Base-by-base conservation (phyloP, 2,329 filamentous ascomycete genomes). In the Penicillium paneum region DNA sequence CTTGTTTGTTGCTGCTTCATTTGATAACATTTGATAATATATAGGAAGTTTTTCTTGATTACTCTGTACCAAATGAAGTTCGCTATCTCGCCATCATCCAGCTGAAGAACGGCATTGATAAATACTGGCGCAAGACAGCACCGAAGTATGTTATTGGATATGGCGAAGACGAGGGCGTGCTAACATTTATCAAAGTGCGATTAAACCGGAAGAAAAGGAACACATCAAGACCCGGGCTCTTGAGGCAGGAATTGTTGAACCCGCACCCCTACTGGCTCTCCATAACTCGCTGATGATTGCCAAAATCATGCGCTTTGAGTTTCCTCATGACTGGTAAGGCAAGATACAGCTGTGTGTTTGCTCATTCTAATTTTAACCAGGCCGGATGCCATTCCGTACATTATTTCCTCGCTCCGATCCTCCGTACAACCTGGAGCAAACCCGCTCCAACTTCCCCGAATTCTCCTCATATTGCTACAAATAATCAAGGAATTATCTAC, bases 31-130 rank as follows among this genome's bases (percentile, higher is more conserved):
- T n/a, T 21, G 32, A 21, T 3, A 2, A 34, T 10, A 35, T 56
- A 12, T 67, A 95, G 87, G 82, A 87, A 63, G 83, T 91, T 34
- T 97, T 92, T 70, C 81, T 96, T 59, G 89, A 96, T 75, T 85
- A 85, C 57, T 84, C 85, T 2, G 78, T 95, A 1, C 89, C 90
- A 1, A 75, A 84, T 54, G 87, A 95, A 66, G 83, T 93, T 49
- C 89, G 94, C 57, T 91, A 96, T 67, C 85, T 97, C 11, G 89
- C 93, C 51, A 85, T 97, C 54, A 96, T 97, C 63, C 90, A 96
- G 70, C 81, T 99, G 50, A 97, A 97, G 72, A 97, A 97, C 72
- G 94, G 92, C 52, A 92, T 97, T 73, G 93, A 97, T 71, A 91
- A 88, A 70, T 91, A 91, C 73, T 99, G 94, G 94, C 83, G 94